Evolutionary conservation across 2,329 filamentous ascomycete species (phyloP), one percentile per base, ranked within the genome.

Genomic region (Clonostachys rosea): DNA sequence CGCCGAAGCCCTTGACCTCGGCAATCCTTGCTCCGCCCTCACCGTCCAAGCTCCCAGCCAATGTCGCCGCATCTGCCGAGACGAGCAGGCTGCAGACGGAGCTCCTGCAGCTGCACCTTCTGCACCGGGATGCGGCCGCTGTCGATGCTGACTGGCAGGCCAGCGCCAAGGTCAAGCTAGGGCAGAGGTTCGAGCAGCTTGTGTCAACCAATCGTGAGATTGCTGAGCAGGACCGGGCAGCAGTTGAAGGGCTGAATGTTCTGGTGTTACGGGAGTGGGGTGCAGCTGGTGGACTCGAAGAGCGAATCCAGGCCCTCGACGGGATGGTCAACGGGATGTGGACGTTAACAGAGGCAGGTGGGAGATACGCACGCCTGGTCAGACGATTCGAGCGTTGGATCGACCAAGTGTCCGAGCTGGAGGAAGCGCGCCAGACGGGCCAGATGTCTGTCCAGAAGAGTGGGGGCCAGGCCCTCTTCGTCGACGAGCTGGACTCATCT

Each of bases 21-120:
- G 70, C 74, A 39, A 76, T 73, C 62, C 73, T 84, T 41, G 78
- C 78, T 16, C 78, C 81, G 1, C 76, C 81, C 0, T 79, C 80
- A 4, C 81, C 83, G 1, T 79, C 78, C 33, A 83, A 84, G 56
- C 71, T 79, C 4, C 79, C 82, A 6, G 70, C 76, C 56, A 84
- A 84, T 59, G 64, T 84, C 13, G 79, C 78, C 46, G 66, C 77
- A 30, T 78, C 78, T 2, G 78, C 76, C 45, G 79, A 83, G 61
- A 82, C 74, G 8, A 71, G 70, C 43, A 74, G 72, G 36, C 66
- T 84, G 7, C 84, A 87, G 60, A 76, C 82, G 3, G 80, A 85
- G 58, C 71, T 88, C 3, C 67, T 88, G 20, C 83, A 86, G 56
- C 68, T 87, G 8, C 81, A 84, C 43, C 66, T 87, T 8, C 61